Evolutionary conservation across 2,329 filamentous ascomycete genomes (phyloP).

Genomic region (Hymenoscyphus scutula): DNA sequence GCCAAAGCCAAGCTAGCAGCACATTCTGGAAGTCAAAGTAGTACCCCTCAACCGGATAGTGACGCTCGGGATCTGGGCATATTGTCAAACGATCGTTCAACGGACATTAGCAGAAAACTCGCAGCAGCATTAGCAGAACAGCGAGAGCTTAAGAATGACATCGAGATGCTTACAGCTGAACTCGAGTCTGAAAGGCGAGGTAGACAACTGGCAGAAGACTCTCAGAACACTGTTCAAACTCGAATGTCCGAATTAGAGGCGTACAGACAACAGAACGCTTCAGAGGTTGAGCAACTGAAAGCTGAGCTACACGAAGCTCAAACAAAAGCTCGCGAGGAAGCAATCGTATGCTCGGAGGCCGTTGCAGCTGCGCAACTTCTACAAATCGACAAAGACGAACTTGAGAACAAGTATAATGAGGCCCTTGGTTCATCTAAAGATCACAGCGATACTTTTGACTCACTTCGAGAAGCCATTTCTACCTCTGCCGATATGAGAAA

Average conservation of each 20-base stretch:
- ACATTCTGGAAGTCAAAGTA: slow-evolving; percentile 64
- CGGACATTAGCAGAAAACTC: slow-evolving; percentile 77
- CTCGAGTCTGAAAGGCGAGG: slow-evolving; percentile 78
- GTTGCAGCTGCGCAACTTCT: slow-evolving; percentile 71
- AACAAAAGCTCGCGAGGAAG: slow-evolving; percentile 75
- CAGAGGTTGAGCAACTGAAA: slow-evolving; percentile 81
- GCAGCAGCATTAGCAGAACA: slow-evolving; percentile 78
- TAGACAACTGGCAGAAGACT: slow-evolving; percentile 84
- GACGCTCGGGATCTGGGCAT: slow-evolving; percentile 59
- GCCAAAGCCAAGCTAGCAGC: slow-evolving; percentile 90
- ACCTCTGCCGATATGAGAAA: slow-evolving; percentile 75
- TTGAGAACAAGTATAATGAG: slow-evolving; percentile 67
- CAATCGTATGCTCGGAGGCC: slow-evolving; percentile 74
- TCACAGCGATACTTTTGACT: slow-evolving; percentile 67
- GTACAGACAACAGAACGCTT: slow-evolving; percentile 77
- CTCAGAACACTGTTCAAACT: slow-evolving; percentile 75
- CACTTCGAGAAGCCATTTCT: slow-evolving; percentile 73
- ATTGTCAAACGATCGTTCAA: slow-evolving; percentile 58
- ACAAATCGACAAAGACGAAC: slow-evolving; percentile 80
- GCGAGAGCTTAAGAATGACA: slow-evolving; percentile 72
- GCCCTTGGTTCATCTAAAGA: slow-evolving; percentile 65
- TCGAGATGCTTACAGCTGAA: slow-evolving; percentile 68
- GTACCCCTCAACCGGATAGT: slow-evolving; percentile 57
- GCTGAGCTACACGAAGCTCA: slow-evolving; percentile 81
- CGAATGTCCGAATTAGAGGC: slow-evolving; percentile 80